Base-by-base conservation (phyloP, 2,329 filamentous ascomycete species). In the Cordyceps javanica region DNA sequence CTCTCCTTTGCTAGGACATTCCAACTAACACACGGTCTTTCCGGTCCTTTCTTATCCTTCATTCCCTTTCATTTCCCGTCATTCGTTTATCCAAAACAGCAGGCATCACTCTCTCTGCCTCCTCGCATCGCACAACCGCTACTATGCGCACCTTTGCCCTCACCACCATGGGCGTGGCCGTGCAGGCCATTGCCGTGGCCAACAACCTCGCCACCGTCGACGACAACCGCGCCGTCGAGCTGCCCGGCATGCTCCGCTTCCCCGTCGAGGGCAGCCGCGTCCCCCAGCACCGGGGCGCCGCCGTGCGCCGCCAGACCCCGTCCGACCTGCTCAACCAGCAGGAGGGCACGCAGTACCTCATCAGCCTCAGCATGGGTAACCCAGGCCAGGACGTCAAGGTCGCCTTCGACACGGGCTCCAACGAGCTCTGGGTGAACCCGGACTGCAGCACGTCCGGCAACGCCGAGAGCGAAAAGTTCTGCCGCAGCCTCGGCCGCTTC, bases 341-440 rank as follows among this genome's bases (percentile, higher is more conserved):
- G 6, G 6, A n/a, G 11, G 56, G 56, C 30, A 19, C 50, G 23
- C 30, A 36, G 34, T 58, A 58, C 73, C 26, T 53, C 30, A 58
- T 58, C 42, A 32, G 19, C 19, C 38, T 82, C 61, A 72, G 73
- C 59, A 77, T 84, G 50, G 82, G 82, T 48, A 82, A 75, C 3
- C 82, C 82, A 14, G 69, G 75, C 1, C 81, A 84, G 61, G 64
- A 73, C 2, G 75, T 83, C 52, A 79, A 73, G 57, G 78, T 82
- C 11, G 80, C 82, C 64, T 67, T 85, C 56, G 82, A 85, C 65
- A 84, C 82, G 0, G 81, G 82, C 46, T 83, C 80, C 10, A 83
- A 82, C 62, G 81, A 84, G 70, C 72, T 84, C 32, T 84, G 81
- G 81, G 77, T 83, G 7, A 90, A 90, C 64, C 79, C 83, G 0